Percentiles rank a stretch among this genome's conserved stretches.
phyloP scores from a whole-genome alignment of 306 rosid genomes.

The Glycine soja region DNA sequence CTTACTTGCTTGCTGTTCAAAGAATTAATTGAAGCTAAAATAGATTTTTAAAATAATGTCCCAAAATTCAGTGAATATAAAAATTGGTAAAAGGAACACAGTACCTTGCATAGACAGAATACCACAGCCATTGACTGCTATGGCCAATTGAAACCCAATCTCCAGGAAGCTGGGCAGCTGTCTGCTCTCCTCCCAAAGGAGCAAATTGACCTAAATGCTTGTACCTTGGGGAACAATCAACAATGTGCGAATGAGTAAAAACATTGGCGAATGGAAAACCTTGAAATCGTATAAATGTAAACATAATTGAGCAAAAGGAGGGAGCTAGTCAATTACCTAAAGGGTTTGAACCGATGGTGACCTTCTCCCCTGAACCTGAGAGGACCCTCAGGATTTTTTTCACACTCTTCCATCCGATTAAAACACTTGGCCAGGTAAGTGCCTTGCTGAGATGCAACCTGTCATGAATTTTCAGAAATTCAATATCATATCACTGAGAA shows the following conservation, averaged over 20 bases:
- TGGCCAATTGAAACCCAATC: slow-evolving; percentile 97
- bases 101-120: slow-evolving; percentile 95
- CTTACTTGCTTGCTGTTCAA: slow-evolving; percentile 95
- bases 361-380: slow-evolving; percentile 93
- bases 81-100: background rate
- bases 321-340: slow-evolving; percentile 63
- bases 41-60: background rate
- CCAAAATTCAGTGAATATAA: slow-evolving; percentile 6
- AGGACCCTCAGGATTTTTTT: slow-evolving; percentile 89
- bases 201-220: slow-evolving; percentile 98
- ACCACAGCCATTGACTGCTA: slow-evolving; percentile 98
- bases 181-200: slow-evolving; percentile 97
- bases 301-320: slow-evolving; percentile 9
- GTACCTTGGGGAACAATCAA: slow-evolving; percentile 65
- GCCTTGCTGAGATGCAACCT: slow-evolving; percentile 99
- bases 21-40: background rate
- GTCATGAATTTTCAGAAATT: slow-evolving; percentile 40
- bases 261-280: slow-evolving; percentile 5
- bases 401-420: slow-evolving; percentile 83
- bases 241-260: slow-evolving; percentile 35
- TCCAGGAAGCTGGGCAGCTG: slow-evolving; percentile 99
- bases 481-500: slow-evolving; percentile 20
- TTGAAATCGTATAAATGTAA: slow-evolving; percentile 12
- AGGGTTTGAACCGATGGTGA: slow-evolving; percentile 92
- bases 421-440: slow-evolving; percentile 83